A percentile compares a stretch with the other conserved stretches of the same genome.
phyloP scores from a whole-genome alignment of 805 yeast genomes.

The Starmera quercuum region DNA sequence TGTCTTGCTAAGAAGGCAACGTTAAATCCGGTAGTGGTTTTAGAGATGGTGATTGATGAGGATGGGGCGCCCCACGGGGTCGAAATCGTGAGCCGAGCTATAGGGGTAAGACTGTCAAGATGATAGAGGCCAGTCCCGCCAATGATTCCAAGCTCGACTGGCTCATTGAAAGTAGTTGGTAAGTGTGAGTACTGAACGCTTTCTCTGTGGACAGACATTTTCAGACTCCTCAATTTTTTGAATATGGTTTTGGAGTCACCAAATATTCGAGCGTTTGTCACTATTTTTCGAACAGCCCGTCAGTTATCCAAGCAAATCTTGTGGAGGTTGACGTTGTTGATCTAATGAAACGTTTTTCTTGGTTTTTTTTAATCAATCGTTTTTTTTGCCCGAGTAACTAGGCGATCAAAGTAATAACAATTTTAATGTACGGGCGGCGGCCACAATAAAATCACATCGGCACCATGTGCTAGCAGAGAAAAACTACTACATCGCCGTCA shows the following conservation, averaged over 20 bases:
- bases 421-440: too few relatives aligned
- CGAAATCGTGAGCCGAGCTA: constrained; percentile 69
- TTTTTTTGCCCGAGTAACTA: too few relatives aligned
- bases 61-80: constrained; percentile 99
- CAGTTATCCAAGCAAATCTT: not conserved
- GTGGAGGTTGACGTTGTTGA: not conserved
- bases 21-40: constrained; percentile 66
- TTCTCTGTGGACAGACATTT: constrained; percentile 21
- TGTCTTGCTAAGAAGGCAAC: constrained; percentile 95
- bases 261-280: not conserved
- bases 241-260: not conserved
- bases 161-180: constrained; percentile 51
- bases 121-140: constrained; percentile 99
- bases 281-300: not conserved
- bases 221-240: too few relatives aligned
- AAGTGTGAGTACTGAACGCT: constrained; percentile 4
- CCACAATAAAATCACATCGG: too few relatives aligned
- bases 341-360: too few relatives aligned
- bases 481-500: too few relatives aligned
- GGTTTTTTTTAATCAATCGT: too few relatives aligned
- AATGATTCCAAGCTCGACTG: constrained; percentile 79
- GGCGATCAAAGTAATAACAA: too few relatives aligned
- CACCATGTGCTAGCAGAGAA: too few relatives aligned
- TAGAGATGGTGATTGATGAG: constrained; percentile 86
- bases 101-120: constrained; percentile 73